phyloP scores from a whole-genome alignment of 768 basidiomycete species.

The Kwoniella dejecticola region DNA sequence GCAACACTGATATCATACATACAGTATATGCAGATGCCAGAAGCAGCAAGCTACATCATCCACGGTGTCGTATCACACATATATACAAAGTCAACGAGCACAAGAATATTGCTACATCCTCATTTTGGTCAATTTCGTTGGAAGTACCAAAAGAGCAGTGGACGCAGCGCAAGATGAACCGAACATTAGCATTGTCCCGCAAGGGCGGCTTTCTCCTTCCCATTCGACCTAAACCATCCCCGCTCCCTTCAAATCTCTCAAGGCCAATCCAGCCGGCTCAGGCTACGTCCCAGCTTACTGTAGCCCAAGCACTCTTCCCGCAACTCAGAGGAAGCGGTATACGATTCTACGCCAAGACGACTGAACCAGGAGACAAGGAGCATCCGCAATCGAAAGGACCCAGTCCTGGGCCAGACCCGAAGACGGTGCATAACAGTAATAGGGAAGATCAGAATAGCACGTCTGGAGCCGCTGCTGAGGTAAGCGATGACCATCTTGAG shows the following conservation, averaged over 20 bases:
- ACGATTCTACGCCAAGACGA: background rate
- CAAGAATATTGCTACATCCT: background rate
- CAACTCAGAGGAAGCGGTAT: background rate
- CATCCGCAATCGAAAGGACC: conserved; percentile 20
- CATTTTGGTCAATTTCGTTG: no score
- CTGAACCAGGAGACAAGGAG: background rate
- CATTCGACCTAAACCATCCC: conserved; percentile 10
- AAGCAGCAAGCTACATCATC: conserved; percentile 3
- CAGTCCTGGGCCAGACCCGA: conserved; percentile 10
- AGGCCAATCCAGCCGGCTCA: background rate
- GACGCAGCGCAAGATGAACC: conserved; percentile 14
- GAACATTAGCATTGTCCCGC: conserved; percentile 18
- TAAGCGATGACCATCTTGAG: conserved; percentile 1
- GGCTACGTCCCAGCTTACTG: background rate
- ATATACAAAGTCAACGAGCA: no score
- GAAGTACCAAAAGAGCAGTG: background rate
- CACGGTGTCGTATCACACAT: no score
- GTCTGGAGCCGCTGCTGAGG: conserved; percentile 32
- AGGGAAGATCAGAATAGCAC: conserved; percentile 32
- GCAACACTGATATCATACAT: background rate
- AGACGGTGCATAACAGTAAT: conserved; percentile 12
- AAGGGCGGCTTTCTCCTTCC: conserved; percentile 7
- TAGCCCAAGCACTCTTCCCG: conserved; percentile 4
- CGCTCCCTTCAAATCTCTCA: conserved; percentile 14
- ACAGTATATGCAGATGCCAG: no score